Evolutionary conservation across 1,284 basidiomycete species (phyloP).

Genomic region (Naganishia liquefaciens): DNA sequence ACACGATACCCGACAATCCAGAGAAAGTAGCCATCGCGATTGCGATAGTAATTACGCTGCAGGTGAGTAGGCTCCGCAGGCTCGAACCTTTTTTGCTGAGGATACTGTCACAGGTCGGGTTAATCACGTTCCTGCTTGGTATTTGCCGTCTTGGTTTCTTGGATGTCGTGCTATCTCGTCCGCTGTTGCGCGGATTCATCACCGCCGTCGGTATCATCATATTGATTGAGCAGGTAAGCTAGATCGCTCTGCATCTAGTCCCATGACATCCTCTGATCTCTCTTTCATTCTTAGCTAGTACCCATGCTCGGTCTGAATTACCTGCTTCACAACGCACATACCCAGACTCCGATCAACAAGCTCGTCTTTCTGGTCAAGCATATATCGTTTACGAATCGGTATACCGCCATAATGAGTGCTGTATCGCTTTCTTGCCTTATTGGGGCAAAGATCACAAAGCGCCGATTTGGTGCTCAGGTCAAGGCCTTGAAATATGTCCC

Average conservation of each 20-base stretch:
- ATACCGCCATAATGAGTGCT: constrained; percentile 73
- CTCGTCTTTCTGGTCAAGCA: constrained; percentile 72
- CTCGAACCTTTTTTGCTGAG: background rate
- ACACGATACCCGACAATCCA: constrained; percentile 59
- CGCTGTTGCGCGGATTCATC: constrained; percentile 76
- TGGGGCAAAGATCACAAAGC: constrained; percentile 57
- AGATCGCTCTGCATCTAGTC: constrained; percentile 1
- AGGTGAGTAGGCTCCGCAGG: constrained; percentile 57
- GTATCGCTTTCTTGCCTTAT: constrained; percentile 66
- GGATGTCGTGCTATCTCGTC: constrained; percentile 88
- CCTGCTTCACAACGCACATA: constrained; percentile 61
- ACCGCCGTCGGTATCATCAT: constrained; percentile 55
- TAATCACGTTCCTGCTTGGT: constrained; percentile 82
- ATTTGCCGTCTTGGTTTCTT: constrained; percentile 88
- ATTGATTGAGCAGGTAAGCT: constrained; percentile 69
- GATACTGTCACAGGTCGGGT: constrained; percentile 63
- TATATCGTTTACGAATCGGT: constrained; percentile 62
- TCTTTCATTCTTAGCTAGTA: constrained; percentile 37
- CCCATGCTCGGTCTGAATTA: constrained; percentile 65
- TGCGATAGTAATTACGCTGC: constrained; percentile 71
- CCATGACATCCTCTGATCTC: background rate
- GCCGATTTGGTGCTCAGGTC: constrained; percentile 61
- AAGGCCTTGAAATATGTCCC: constrained; percentile 72
- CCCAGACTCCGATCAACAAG: constrained; percentile 72
- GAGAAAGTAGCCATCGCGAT: constrained; percentile 61